Evolutionary conservation across 441 rosid genomes (phyloP).

Genomic region (Melianthus villosus): DNA sequence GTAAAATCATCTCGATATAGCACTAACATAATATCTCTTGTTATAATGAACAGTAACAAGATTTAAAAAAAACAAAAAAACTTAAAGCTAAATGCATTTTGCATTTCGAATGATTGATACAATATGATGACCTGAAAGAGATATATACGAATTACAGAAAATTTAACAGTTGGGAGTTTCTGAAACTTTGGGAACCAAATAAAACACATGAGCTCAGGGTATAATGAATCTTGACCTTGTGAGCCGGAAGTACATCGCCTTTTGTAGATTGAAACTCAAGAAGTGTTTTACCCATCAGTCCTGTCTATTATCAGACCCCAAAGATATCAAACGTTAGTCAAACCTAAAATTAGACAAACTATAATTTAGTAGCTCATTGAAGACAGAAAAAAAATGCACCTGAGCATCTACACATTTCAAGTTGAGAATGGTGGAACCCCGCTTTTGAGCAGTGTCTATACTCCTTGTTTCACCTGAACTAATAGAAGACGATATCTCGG

Average conservation of each 20-base stretch:
- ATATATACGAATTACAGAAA: too few species aligned
- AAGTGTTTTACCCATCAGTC: slow-evolving; percentile 81
- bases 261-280: slow-evolving; percentile 78
- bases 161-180: too few species aligned
- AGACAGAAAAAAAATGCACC: slow-evolving; percentile 17
- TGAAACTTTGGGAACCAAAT: too few species aligned
- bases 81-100: too few species aligned
- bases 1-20: too few species aligned
- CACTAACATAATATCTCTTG: too few species aligned
- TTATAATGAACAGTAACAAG: too few species aligned
- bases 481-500: slow-evolving; percentile 82
- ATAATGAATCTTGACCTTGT: slow-evolving; percentile 29
- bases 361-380: too few species aligned
- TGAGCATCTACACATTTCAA: slow-evolving; percentile 81
- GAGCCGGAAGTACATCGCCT: slow-evolving; percentile 93
- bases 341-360: too few species aligned
- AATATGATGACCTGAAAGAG: too few species aligned
- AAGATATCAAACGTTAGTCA: slow-evolving; percentile 4
- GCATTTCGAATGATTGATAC: too few species aligned
- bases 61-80: too few species aligned
- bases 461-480: slow-evolving; percentile 55
- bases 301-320: slow-evolving; percentile 30
- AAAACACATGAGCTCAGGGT: neutral
- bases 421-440: slow-evolving; percentile 72
- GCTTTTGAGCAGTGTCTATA: slow-evolving; percentile 59